These are phyloP conservation scores for Austroboletus festivus DNA, from an alignment of 768 basidiomycete genomes.

Conservation along the genomic window DNA sequence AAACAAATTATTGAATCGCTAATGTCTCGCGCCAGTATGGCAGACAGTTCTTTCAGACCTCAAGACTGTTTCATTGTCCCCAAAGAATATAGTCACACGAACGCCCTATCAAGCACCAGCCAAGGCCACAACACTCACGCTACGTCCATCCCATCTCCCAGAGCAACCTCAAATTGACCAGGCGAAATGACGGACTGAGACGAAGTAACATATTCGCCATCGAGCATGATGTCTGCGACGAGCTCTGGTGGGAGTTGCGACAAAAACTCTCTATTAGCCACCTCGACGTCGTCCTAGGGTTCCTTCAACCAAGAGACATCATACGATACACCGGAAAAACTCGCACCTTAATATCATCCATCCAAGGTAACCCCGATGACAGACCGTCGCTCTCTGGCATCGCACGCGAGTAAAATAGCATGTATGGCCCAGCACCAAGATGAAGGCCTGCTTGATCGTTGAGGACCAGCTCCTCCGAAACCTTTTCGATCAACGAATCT, in stretches of 20 bases:
- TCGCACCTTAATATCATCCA: constrained; percentile 29
- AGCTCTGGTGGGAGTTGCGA: constrained; percentile 31
- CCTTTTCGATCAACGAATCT: constrained; percentile 68
- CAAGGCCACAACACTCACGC: too few species aligned
- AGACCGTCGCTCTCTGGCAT: constrained; percentile 21
- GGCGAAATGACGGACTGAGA: too few species aligned
- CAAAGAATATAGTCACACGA: too few species aligned
- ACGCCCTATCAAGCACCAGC: too few species aligned
- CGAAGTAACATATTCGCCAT: constrained; percentile 12
- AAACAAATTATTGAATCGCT: too few species aligned
- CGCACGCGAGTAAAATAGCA: constrained; percentile 63
- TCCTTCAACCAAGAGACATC: not conserved
- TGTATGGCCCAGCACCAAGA: constrained; percentile 72
- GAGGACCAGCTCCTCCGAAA: constrained; percentile 64
- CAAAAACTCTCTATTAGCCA: constrained; percentile 37
- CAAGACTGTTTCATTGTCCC: too few species aligned
- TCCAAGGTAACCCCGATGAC: constrained; percentile 21
- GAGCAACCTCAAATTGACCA: too few species aligned
- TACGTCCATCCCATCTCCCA: too few species aligned
- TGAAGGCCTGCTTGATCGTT: constrained; percentile 71
- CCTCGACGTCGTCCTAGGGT: constrained; percentile 32
- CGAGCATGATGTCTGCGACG: constrained; percentile 23
- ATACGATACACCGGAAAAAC: too few species aligned
- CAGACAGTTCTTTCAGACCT: too few species aligned
- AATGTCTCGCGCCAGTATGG: too few species aligned